These are phyloP conservation scores for Pseudogymnoascus sp. DNA, from an alignment of 2,329 filamentous ascomycete species.

Conservation along the genomic window DNA sequence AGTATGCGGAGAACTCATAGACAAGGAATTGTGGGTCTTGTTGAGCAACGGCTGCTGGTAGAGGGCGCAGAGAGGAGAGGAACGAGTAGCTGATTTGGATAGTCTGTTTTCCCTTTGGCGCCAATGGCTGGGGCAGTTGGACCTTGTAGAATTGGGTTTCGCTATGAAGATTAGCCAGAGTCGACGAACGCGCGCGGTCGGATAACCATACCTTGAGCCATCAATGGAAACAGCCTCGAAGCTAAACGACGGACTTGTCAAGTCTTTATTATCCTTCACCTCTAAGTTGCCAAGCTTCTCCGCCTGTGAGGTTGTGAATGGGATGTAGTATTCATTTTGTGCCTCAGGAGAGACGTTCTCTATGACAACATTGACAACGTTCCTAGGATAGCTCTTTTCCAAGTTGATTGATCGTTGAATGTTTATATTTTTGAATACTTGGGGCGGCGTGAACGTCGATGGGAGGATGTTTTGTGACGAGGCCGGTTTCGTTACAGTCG, in stretches of 20 bases:
- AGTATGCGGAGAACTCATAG: constrained; percentile 81
- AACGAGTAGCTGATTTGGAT: constrained; percentile 80
- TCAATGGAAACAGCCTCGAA: constrained; percentile 63
- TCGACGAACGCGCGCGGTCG: constrained; percentile 16
- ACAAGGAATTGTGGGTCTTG: constrained; percentile 78
- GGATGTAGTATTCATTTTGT: constrained; percentile 85
- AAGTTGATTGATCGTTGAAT: constrained; percentile 83
- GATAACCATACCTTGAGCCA: constrained; percentile 43
- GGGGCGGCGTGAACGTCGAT: constrained; percentile 70
- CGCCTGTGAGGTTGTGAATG: constrained; percentile 72
- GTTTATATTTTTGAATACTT: constrained; percentile 91
- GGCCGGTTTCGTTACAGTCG: constrained; percentile 30
- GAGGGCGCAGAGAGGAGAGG: constrained; percentile 69
- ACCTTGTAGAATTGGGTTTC: constrained; percentile 78
- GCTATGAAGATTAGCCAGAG: constrained; percentile 37
- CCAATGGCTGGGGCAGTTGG: constrained; percentile 67
- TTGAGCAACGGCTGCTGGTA: constrained; percentile 78
- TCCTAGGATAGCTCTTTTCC: constrained; percentile 86
- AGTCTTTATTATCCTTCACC: constrained; percentile 84
- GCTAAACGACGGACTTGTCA: constrained; percentile 57
- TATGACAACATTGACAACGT: constrained; percentile 88
- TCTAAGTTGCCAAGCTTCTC: constrained; percentile 77
- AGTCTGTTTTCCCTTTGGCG: constrained; percentile 71
- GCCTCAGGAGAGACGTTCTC: constrained; percentile 75
- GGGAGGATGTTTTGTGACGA: constrained; percentile 54